phyloP scores from a whole-genome alignment of 192 early-diverging fungal species.

The Chytriomyces confervae region DNA sequence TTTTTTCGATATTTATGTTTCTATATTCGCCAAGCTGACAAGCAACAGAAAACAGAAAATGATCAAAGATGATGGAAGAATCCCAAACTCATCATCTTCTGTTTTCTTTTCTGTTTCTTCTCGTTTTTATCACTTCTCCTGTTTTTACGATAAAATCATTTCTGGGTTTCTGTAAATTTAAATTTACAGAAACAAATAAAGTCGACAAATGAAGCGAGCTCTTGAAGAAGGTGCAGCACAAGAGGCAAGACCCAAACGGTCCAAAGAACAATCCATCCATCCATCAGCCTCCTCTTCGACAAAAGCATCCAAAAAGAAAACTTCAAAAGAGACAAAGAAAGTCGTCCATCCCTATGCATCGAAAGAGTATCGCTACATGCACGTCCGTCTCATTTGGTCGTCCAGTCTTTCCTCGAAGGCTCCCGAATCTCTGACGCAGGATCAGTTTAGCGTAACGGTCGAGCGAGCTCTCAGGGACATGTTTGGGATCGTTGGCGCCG shows the following conservation, averaged over 20 bases:
- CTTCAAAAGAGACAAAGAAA: not conserved
- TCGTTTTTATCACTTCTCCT: too few species aligned
- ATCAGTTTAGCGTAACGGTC: not conserved
- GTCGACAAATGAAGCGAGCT: too few species aligned
- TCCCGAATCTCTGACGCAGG: not conserved
- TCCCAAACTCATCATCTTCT: too few species aligned
- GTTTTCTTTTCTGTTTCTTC: too few species aligned
- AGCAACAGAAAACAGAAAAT: too few species aligned
- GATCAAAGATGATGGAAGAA: too few species aligned
- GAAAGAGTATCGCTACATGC: not conserved
- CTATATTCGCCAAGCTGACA: too few species aligned
- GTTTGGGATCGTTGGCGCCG: constrained; percentile 4
- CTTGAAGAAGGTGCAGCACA: not conserved
- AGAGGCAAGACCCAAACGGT: not conserved
- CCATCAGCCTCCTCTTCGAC: not conserved
- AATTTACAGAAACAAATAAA: too few species aligned
- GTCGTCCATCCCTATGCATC: not conserved
- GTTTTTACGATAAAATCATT: too few species aligned
- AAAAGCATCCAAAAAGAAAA: not conserved
- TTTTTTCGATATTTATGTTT: too few species aligned
- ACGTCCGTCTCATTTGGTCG: not conserved
- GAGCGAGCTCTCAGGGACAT: not conserved
- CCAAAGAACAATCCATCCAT: not conserved
- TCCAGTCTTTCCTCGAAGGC: not conserved
- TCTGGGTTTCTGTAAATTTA: too few species aligned